Evolutionary conservation across 352 stramenopile species (phyloP), one percentile per base, ranked within the genome.

Genomic region (Pythium volutum): DNA sequence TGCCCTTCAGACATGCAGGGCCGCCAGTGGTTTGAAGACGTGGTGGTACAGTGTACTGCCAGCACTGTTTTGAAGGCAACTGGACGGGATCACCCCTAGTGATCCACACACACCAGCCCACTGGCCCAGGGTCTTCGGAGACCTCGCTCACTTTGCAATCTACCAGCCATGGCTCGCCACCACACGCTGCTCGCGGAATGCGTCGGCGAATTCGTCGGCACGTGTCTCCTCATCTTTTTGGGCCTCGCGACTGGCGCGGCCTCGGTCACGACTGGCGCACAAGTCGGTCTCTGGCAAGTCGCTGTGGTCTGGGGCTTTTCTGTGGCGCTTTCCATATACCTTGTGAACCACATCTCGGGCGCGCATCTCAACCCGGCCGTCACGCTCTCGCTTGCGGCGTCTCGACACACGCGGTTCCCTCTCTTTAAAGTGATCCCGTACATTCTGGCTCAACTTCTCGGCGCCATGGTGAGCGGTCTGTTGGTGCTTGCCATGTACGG

Each of bases 401-500:
- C 55, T 4, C 43, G 38, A 4, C 53, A 29, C 7, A 48, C 31
- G 39, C 29, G 34, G 15, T 63, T 63, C 46, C 43, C 45, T 2
- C 16, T 38, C 8, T 16, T 11, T 43, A 88, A 91, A 59, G 41
- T 84, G 22, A 45, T 82, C 23, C 72, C 72, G 10, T 95, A 90
- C 41, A 75, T 79, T 56, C 12, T 77, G 4, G 77, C 81, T 9
- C 85, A 95, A 56, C 11, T 89, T 0, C 47, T 78, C 0, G 81
- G 83, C 10, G 76, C 81, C 20, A 79, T 85, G 2, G 38, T 77
- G 15, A 77, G 68, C 11, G 72, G 67, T 20, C 14, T 69, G 16
- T 62, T 73, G 18, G 81, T 89, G 54, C 65, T 89, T 6, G 1
- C 64, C 27, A 49, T 82, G 31, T 95, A 82, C 55, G 62, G 64